These are phyloP conservation scores for Medicago ruthenica DNA, from an alignment of 306 rosid species.

Conservation along the genomic window DNA sequence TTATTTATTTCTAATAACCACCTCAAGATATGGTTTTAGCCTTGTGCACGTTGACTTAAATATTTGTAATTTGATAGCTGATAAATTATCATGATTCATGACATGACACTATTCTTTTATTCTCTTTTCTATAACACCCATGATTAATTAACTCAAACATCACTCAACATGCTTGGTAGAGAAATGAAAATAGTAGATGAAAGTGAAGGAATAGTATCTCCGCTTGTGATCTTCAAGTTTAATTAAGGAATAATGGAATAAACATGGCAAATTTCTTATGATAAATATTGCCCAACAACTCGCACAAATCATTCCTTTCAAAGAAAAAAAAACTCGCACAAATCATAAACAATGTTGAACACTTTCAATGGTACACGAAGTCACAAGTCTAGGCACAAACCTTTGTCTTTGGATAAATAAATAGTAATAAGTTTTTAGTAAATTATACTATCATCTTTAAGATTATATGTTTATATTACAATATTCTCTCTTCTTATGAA, in stretches of 20 bases:
- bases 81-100: background rate
- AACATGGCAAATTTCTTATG: background rate
- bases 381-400: background rate
- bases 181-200: background rate
- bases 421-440: too few relatives aligned
- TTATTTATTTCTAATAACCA: slow-evolving; percentile 7
- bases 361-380: background rate
- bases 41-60: slow-evolving; percentile 19
- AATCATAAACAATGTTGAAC: background rate
- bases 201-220: slow-evolving; percentile 21
- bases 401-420: background rate
- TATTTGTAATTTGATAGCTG: background rate
- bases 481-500: too few relatives aligned
- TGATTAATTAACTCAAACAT: slow-evolving; percentile 28
- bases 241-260: background rate
- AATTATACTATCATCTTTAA: too few relatives aligned
- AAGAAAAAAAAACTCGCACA: background rate
- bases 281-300: background rate
- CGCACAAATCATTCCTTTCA: background rate
- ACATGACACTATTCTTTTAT: background rate
- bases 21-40: slow-evolving; percentile 22
- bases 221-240: slow-evolving; percentile 38
- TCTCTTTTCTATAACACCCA: slow-evolving; percentile 19
- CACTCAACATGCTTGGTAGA: background rate
- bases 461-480: too few relatives aligned